Evolutionary conservation across 441 rosid genomes (phyloP), one percentile per base, ranked within the genome.

Genomic region (Melastoma candidum): DNA sequence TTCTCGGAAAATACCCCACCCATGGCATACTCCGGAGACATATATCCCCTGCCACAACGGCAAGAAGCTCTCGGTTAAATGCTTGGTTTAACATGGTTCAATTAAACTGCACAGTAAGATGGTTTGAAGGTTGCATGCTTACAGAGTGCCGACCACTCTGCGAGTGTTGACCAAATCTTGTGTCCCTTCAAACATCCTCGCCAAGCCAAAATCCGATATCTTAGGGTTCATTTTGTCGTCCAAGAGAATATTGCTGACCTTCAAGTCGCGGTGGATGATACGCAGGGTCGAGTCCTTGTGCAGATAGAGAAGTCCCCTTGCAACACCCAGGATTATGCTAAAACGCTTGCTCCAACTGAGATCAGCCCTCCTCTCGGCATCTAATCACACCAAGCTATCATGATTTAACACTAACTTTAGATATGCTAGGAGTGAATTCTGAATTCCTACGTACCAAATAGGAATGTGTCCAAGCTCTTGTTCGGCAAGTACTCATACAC

Each of bases 241-340:
- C 4, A 60, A 25, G 29, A 60, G 63, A 12, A 60, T 51, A 29
- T 60, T 60, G 63, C 63, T 17, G 2, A 53, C 63, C 25, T 60
- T 60, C 39, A 60, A 41, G 44, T 60, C 56, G 8, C 63, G 25
- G 2, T 60, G 57, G 17, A 60, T 60, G 57, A 60, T 24, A 44
- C 51, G 45, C 2, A 29, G 45, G 51, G 49, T 44, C n/a, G 63
- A 60, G 39, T 60, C 57, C 10, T 26, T 43, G 26, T 60, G 63
- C n/a, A 60, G 57, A n/a, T 60, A 60, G 14, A 60, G 8, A 50
- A 60, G 57, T 7, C 63, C 63, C 24, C 57, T 60, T 12, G 63
- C 56, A 0, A 60, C 12, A 7, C 63, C 57, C 9, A 14, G 50
- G 43, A 60, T 60, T n/a, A 60, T 60, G 7, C 46, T 17, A 12